Evolutionary conservation across 495 filamentous ascomycete genomes (phyloP).

Genomic region (Penicillium verhagenii): DNA sequence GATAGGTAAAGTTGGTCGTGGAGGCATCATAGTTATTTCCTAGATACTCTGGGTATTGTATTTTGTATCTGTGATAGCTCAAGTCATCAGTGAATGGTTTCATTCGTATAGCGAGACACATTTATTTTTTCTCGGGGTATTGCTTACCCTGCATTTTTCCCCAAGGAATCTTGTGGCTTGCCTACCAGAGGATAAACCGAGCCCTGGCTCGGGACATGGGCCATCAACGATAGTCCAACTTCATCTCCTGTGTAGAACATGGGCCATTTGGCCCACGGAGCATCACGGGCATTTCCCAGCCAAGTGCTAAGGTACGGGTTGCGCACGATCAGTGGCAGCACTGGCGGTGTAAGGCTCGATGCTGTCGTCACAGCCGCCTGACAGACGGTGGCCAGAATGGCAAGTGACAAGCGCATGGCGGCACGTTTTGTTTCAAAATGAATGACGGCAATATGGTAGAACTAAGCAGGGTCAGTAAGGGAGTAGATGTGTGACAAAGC

Average conservation of each 20-base stretch:
- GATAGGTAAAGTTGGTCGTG: constrained; percentile 87
- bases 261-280: constrained; percentile 91
- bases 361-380: constrained; percentile 40
- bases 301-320: constrained; percentile 93
- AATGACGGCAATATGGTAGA: neutral
- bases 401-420: constrained; percentile 38
- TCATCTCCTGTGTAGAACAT: constrained; percentile 91
- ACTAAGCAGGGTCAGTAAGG: neutral
- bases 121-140: neutral
- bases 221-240: constrained; percentile 79
- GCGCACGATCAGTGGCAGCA: constrained; percentile 83
- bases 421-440: neutral
- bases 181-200: constrained; percentile 86
- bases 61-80: constrained; percentile 50
- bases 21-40: constrained; percentile 88
- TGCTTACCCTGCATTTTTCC: constrained; percentile 43
- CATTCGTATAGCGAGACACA: neutral
- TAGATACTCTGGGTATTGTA: constrained; percentile 69
- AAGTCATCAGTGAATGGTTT: neutral
- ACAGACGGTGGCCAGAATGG: constrained; percentile 33
- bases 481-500: constrained; percentile 13
- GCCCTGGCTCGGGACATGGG: constrained; percentile 65
- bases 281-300: constrained; percentile 72
- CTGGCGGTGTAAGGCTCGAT: constrained; percentile 66
- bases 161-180: constrained; percentile 78